Base-by-base conservation (phyloP, 805 yeast genomes). In the Candida tammaniensis region DNA sequence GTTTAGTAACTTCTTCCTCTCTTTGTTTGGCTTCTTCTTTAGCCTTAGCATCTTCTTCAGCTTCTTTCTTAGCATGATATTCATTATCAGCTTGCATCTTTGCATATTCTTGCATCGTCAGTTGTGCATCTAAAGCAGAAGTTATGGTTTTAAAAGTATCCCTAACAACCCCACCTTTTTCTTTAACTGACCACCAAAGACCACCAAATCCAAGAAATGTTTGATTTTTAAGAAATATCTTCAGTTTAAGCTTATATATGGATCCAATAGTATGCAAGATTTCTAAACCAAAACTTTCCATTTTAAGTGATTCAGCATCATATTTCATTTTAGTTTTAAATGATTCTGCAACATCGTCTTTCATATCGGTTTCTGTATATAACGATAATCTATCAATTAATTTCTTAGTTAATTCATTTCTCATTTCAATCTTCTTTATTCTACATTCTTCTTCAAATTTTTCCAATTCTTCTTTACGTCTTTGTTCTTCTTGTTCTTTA, bases 221-320 rank as follows among this genome's bases (percentile, higher is more conserved):
- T 47, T 80, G 87, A 7, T 82, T 74, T 46, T 82, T 82, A 25
- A 84, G 56, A 42, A 74, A 81, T 13, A 82, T 74, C 38, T 72
- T 72, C 17, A 79, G 82, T 52, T 83, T 82, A 48, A 80, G 72
- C 40, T 69, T 63, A 52, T 85, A 85, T 2, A 81, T 75, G 33
- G 75, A 70, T 16, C 93, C 94, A 35, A 85, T 74, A 0, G 86
- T 73, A 47, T 85, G 93, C 30, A 86, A 69, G 22, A 85, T 82
- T 51, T 85, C 88, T 20, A 83, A 59, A n/a, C 94, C 94, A 59
- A 85, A 85, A 15, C 91, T 82, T 56, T 85, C 93, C 78, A 82
- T 75, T 48, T 83, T 84, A 44, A 85, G 66, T 18, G 79, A 67
- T 52, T 89, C 93, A 11, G 95, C 95, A 57, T 93, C 98, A 49